A percentile compares a stretch with the other conserved stretches of the same genome.
Conservation (phyloP, 768 basidiomycete species). For the Heimioporus sp. region DNA sequence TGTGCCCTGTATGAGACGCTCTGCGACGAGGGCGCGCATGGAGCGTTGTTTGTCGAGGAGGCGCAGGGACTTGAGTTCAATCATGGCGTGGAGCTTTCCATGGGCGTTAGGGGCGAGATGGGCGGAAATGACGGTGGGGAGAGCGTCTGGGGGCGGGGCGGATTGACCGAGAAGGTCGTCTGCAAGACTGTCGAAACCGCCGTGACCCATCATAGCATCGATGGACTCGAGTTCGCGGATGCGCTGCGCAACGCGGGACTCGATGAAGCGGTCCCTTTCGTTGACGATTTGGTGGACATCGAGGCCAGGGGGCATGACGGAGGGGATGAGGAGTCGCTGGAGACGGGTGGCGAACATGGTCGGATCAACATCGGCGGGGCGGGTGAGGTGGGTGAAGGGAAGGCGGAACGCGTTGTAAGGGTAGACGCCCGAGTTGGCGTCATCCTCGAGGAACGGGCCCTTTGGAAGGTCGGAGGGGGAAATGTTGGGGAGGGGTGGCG, state of each 20-base stretch:
- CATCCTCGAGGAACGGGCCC: conserved; percentile 75
- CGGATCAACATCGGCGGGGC: conserved; percentile 58
- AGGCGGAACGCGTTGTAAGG: conserved; percentile 90
- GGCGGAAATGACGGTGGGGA: conserved; percentile 19
- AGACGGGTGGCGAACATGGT: conserved; percentile 66
- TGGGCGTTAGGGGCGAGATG: conserved; percentile 65
- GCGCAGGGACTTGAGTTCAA: conserved; percentile 88
- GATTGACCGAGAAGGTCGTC: conserved; percentile 31
- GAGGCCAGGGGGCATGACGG: conserved; percentile 86
- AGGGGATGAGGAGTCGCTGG: conserved; percentile 82
- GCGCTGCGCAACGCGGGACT: conserved; percentile 85
- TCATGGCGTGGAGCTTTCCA: conserved; percentile 84
- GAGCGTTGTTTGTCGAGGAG: conserved; percentile 90
- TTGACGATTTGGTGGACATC: conserved; percentile 90
- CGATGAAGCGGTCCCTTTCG: conserved; percentile 89
- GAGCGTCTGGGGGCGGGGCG: background rate
- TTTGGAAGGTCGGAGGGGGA: conserved; percentile 65
- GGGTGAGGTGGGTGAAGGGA: conserved; percentile 79
- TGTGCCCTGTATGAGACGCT: conserved; percentile 83
- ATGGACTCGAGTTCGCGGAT: conserved; percentile 82
- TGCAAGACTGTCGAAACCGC: conserved; percentile 54
- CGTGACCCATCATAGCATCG: conserved; percentile 79
- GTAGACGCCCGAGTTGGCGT: conserved; percentile 77
- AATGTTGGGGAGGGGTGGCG: conserved; percentile 34
- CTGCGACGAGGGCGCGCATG: conserved; percentile 81